Evolutionary conservation across 106 monocot species (phyloP).

Genomic region (Alisma plantagoaquatica): DNA sequence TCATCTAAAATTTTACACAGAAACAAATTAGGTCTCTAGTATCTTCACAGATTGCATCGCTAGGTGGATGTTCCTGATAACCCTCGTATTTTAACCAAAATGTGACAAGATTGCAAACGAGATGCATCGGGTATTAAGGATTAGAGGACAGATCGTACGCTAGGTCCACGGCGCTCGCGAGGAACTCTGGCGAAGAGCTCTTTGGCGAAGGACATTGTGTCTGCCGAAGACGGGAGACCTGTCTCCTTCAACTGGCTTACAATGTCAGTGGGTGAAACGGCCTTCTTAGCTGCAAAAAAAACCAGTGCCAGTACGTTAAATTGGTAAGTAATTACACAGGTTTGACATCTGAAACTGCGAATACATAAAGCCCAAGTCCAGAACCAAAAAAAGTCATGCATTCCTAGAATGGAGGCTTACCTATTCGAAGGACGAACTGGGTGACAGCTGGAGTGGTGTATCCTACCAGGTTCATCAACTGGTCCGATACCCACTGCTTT

Average conservation of each 20-base stretch:
- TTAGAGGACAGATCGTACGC: too few species aligned
- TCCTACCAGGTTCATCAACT: constrained; percentile 72
- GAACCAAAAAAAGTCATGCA: not conserved
- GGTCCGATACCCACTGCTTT: constrained; percentile 71
- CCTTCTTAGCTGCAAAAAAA: constrained; percentile 58
- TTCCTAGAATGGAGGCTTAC: constrained; percentile 21
- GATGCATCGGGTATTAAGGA: too few species aligned
- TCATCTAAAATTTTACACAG: too few species aligned
- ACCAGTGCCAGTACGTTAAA: not conserved
- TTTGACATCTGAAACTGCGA: too few species aligned
- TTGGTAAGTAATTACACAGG: not conserved
- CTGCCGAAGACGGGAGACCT: constrained; percentile 44
- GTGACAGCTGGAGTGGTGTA: constrained; percentile 50
- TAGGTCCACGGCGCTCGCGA: constrained; percentile 33
- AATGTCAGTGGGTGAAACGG: constrained; percentile 45
- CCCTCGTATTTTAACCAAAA: too few species aligned
- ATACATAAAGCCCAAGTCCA: too few species aligned
- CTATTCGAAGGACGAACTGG: constrained; percentile 68
- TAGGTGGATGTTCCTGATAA: too few species aligned
- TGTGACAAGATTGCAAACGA: too few species aligned
- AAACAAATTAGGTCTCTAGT: too few species aligned
- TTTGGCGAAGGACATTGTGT: constrained; percentile 43
- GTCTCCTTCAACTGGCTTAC: constrained; percentile 43
- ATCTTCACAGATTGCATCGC: too few species aligned
- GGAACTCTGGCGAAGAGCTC: constrained; percentile 65